Evolutionary conservation across 345 rosid genomes (phyloP).

Genomic region (Lenwebbia sp.): DNA sequence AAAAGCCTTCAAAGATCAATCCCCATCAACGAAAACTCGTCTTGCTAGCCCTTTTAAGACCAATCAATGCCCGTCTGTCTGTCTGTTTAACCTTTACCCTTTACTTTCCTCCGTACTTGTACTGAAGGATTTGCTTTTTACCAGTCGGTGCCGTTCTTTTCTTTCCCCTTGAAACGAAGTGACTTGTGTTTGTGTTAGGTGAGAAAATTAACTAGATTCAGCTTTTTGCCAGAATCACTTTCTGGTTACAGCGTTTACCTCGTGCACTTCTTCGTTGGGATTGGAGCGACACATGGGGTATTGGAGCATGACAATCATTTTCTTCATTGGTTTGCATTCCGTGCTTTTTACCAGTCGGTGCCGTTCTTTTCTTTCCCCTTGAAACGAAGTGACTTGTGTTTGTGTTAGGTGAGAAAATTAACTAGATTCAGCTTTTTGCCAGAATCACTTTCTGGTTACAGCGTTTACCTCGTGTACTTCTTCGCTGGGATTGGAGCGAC

Average conservation of each 20-base stretch:
- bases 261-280: neutral
- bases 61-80: neutral
- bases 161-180: neutral
- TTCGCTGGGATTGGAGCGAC: neutral
- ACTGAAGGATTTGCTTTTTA: neutral
- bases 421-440: neutral
- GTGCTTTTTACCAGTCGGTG: neutral
- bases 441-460: neutral
- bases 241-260: neutral
- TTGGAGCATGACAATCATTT: neutral
- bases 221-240: neutral
- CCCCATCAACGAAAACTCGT: neutral
- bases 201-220: neutral
- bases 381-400: neutral
- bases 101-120: neutral
- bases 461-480: neutral
- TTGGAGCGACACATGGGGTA: neutral
- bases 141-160: neutral
- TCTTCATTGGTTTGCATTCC: neutral
- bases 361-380: neutral
- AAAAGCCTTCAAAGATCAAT: neutral
- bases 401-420: neutral
- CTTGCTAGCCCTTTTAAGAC: neutral
- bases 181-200: neutral
- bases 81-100: neutral